Evolutionary conservation across 2,329 filamentous ascomycete species (phyloP), one percentile per base, ranked within the genome.

Genomic region (Alternaria arbusti): DNA sequence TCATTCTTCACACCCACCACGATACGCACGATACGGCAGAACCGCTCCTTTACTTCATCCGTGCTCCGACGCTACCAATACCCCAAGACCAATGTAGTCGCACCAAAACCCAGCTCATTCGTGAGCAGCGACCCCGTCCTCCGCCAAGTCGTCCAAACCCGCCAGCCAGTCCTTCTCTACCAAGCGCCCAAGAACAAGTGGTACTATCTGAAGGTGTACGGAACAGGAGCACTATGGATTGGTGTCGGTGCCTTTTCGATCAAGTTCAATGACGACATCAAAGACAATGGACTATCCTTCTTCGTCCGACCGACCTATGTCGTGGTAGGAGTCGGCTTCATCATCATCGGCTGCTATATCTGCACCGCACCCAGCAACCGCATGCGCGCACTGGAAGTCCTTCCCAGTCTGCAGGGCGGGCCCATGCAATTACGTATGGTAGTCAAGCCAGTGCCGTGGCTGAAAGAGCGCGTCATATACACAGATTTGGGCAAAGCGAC

Each of bases 221-320:
- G 70, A 3, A 63, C 70, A 32, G 76, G 71, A 11, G 71, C 56
- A 20, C 40, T 69, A 8, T 69, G 71, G 65, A 67, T 76, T 45
- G 74, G 67, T n/a, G 69, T 69, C 6, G 76, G 74, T 2, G 67
- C 74, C 7, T 80, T 64, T 45, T 68, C 69, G 5, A 72, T 77
- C 49, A 75, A 74, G 32, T 78, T 74, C 59, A 74, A 74, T 59
- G 67, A 74, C 15, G 69, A 79, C 13, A 71, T 78, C 17, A 71
- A 73, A 49, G 75, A 75, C 13, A 67, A 67, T 28, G 76, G 73
- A 25, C 61, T 77, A 5, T 66, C 75, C 2, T 75, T 71, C 54
- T 80, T 78, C 54, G 74, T 80, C 2, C 67, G 72, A 15, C 75
- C 73, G 4, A 75, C 73, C 4, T 80, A 80, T 43, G 61, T 76